A percentile compares a stretch with the other conserved stretches of the same genome.
Conservation (phyloP, 2,329 filamentous ascomycete species). For the Fusarium tupiense region DNA sequence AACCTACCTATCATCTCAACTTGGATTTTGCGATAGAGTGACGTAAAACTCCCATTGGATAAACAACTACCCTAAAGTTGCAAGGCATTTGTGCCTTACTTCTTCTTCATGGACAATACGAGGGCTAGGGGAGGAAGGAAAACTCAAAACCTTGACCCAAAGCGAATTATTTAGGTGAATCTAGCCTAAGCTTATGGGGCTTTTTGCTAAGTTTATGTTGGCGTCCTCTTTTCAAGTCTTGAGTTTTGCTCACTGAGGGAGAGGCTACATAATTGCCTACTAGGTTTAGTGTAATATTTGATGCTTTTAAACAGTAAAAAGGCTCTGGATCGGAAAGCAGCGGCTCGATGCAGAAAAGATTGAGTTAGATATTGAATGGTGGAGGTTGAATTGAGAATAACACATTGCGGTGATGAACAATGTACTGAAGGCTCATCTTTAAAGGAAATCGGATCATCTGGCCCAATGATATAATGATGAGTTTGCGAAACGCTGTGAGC, state of each 20-base stretch:
- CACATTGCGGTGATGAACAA: background rate
- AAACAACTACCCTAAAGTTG: slow-evolving; percentile 5
- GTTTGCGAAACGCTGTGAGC: background rate
- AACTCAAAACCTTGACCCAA: no score
- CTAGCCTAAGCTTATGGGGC: no score
- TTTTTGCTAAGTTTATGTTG: no score
- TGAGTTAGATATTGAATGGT: background rate
- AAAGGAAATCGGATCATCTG: background rate
- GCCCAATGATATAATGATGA: background rate
- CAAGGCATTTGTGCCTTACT: background rate
- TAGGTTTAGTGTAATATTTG: background rate
- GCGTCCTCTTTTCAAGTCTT: no score
- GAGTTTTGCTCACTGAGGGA: no score
- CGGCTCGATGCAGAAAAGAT: background rate
- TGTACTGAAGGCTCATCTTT: background rate
- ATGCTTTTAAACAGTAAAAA: background rate
- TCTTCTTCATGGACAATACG: background rate
- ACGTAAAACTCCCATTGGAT: background rate
- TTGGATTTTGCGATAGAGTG: background rate
- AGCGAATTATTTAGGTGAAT: no score
- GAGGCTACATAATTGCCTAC: no score
- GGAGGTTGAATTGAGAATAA: background rate
- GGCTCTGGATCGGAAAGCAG: background rate
- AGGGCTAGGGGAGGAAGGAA: no score
- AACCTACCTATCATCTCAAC: background rate